Base-by-base conservation (phyloP, 1,284 basidiomycete species). In the Ustilago trichophora region DNA sequence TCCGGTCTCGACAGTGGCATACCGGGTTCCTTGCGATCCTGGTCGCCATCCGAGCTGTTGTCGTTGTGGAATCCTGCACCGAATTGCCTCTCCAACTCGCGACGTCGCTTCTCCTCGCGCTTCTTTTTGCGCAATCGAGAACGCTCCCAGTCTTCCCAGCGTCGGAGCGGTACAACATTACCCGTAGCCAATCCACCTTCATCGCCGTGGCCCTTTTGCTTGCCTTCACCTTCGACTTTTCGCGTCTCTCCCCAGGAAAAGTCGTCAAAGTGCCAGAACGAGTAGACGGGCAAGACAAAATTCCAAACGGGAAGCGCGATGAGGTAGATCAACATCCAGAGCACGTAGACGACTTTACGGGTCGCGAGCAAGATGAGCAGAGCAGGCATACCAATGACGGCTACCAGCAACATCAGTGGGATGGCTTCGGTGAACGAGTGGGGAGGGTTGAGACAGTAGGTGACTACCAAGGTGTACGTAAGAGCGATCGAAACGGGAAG, bases 61-160 rank as follows among this genome's bases (percentile, higher is more conserved):
- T 87, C 86, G 40, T 85, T 82, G 64, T 86, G 82, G 81, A 88
- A 92, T 35, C 88, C 88, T 89, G 74, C 85, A 85, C 72, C 90
- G 84, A 76, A 81, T 37, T 76, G 76, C 26, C 60, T 47, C 53
- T 80, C 77, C 31, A 81, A 32, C 13, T 80, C 79, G 26, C 63
- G 40, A 21, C 79, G 64, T 43, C 93, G 86, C 73, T 90, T 88
- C 78, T 96, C 93, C 77, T 97, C 94, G 4, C 96, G 88, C 70
- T 88, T 89, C 36, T 93, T 75, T 83, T 98, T 98, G 59, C 94
- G 90, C 47, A 98, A 85, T 29, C 95, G 87, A n/a, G 92, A 95
- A 33, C 93, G 88, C 82, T 99, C 96, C 96, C 96, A 99, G 77
- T 98, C 96, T 83, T 98, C 94, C 96, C 96, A 99, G 53, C 94